Evolutionary conservation across 1,139 yeast species (phyloP), one percentile per base, ranked within the genome.

Genomic region (Hansenula anomala): DNA sequence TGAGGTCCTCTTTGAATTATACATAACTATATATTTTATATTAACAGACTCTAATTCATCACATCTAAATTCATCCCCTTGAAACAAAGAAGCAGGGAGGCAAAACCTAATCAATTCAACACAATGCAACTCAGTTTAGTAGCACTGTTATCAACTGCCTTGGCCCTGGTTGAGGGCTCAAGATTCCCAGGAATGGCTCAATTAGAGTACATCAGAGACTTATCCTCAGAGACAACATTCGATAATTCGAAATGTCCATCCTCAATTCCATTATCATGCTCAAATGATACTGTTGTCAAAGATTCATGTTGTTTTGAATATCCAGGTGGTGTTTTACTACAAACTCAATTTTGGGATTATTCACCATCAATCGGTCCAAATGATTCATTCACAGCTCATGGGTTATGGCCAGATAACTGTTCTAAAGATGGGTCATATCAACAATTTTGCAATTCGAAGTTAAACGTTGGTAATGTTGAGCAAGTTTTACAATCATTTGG

Each of bases 301-400:
- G 73, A 83, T 53, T 59, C 79, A 1, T 92, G 98, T 56, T 92
- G 97, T 59, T 87, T 80, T 59, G 97, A 90, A 56, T 73, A 79
- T 36, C 95, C 96, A 3, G 92, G 94, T 26, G 97, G 97, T 1
- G 72, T 89, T 14, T 67, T 90, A 30, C 62, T 90, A 36, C 86
- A 81, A 54, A 87, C 97, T 0, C 97, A 92, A 59, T 89, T 90
- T 61, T 92, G 97, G 97, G 96, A 89, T 60, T 87, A 85, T 56
- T 67, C 68, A 44, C 97, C 97, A 0, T 80, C 94, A 3, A 71
- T 82, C 44, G 96, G 96, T 2, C 84, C 87, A 1, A 68, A 74
- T 35, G 82, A 88, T 48, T 67, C 78, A 44, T 92, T 88, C 63
- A 92, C 97, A 0, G 64, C 87, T 27, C 95, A 86, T 58, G 95